Evolutionary conservation across 306 rosid genomes (phyloP).

Genomic region (Gleditsia sinensis): DNA sequence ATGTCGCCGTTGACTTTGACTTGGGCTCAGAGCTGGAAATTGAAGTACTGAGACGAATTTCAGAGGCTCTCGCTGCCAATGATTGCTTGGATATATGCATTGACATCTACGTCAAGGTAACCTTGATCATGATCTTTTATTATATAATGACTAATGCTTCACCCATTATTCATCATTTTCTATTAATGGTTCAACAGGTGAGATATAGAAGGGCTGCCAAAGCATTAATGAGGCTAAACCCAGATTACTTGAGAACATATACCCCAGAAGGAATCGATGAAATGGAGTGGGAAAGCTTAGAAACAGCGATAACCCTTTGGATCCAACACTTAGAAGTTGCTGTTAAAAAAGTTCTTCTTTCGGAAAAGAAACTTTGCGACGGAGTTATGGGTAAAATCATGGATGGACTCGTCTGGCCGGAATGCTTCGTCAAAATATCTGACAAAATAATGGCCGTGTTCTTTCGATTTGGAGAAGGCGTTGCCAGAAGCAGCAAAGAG

Average conservation of each 20-base stretch:
- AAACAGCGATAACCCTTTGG: slow-evolving; percentile 77
- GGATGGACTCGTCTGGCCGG: slow-evolving; percentile 76
- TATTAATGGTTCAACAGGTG: slow-evolving; percentile 43
- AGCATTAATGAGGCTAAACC: slow-evolving; percentile 83
- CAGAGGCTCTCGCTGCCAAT: slow-evolving; percentile 62
- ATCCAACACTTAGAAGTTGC: slow-evolving; percentile 76
- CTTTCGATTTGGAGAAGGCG: slow-evolving; percentile 87
- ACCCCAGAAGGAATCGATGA: slow-evolving; percentile 77
- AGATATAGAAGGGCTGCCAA: slow-evolving; percentile 88
- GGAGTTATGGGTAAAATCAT: slow-evolving; percentile 60
- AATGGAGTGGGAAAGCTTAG: slow-evolving; percentile 88
- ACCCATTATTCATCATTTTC: not conserved
- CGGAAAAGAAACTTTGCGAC: slow-evolving; percentile 74
- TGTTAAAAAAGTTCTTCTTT: slow-evolving; percentile 55
- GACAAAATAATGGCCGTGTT: slow-evolving; percentile 94
- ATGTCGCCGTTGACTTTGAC: slow-evolving; percentile 28
- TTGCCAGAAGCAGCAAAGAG: slow-evolving; percentile 78
- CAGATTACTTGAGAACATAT: slow-evolving; percentile 72
- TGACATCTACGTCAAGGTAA: slow-evolving; percentile 81
- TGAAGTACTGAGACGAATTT: slow-evolving; percentile 56
- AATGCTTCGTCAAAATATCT: slow-evolving; percentile 80
- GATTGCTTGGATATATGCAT: slow-evolving; percentile 93
- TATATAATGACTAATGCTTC: not conserved
- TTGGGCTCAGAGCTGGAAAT: slow-evolving; percentile 65
- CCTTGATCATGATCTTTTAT: not conserved